Base-by-base conservation (phyloP, 768 basidiomycete genomes). In the Mycena metata region DNA sequence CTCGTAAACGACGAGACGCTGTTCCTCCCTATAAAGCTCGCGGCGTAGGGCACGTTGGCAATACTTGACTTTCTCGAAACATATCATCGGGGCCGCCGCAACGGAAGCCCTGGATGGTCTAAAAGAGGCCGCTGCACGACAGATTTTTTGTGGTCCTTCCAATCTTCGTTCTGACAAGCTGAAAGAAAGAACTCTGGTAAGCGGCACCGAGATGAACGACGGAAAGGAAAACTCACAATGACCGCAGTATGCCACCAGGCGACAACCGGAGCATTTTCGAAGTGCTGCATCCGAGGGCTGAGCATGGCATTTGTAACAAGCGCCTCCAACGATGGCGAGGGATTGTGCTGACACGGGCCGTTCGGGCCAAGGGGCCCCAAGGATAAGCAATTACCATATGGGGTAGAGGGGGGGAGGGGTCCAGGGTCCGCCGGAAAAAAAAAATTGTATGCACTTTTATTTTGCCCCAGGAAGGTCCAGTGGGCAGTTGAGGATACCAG, bases 181-280 rank as follows among this genome's bases (percentile, higher is more conserved):
- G 6, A 12, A 10, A n/a, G n/a, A n/a, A n/a, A n/a, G n/a, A n/a
- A n/a, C n/a, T n/a, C n/a, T n/a, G n/a, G n/a, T n/a, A n/a, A n/a
- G 13, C n/a, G 26, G 0, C 6, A 24, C 9, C 33, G 13, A n/a
- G 26, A 61, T 6, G 11, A 19, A 8, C 4, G 51, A 11, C n/a
- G 17, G 36, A 47, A 50, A 16, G 52, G 23, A 12, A 5, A 52
- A 15, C 73, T 16, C 64, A 81, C 79, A 75, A 55, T 69, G 23
- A 23, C 77, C 72, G 59, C 80, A 82, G 63, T 82, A 82, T 16
- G 73, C 72, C 16, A 82, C 78, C 26, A 74, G 70, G 16, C 69
- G 70, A 69, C 81, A 83, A 11, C 72, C 73, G 1, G 75, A 72
- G 65, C 81, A 83, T 51, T 71, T 79, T 43, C 72, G 73, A 19